Evolutionary conservation across 169 alveolate genomes (phyloP).

Genomic region (Cryptosporidium parvum): DNA sequence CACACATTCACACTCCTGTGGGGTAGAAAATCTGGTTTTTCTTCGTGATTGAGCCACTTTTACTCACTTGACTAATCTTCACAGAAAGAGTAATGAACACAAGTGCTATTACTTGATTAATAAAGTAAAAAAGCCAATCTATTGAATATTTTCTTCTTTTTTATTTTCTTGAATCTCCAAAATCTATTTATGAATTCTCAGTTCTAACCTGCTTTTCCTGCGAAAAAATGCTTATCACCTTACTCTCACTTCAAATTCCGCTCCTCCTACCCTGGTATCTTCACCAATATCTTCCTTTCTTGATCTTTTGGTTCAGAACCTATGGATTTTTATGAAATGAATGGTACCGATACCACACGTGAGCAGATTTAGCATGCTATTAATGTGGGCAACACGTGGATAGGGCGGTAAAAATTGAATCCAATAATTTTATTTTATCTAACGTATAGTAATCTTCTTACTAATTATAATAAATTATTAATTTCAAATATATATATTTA

Average conservation of each 20-base stretch:
- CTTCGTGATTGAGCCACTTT: not conserved
- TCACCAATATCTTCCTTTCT: constrained; percentile 53
- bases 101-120: not conserved
- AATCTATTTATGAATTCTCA: constrained; percentile 40
- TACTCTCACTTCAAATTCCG: not conserved
- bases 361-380: constrained; percentile 74
- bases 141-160: not conserved
- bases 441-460: constrained; percentile 51
- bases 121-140: not conserved
- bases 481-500: constrained; percentile 3
- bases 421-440: constrained; percentile 67
- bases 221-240: constrained; percentile 23
- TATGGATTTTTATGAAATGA: constrained; percentile 50
- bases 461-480: not conserved
- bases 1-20: constrained; percentile 8
- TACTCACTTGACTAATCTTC: not conserved
- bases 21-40: constrained; percentile 9
- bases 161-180: not conserved
- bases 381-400: constrained; percentile 79
- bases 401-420: constrained; percentile 68
- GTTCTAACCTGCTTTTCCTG: constrained; percentile 54
- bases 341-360: constrained; percentile 78
- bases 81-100: not conserved
- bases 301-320: constrained; percentile 47
- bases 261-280: constrained; percentile 27